Conservation (phyloP, 768 basidiomycete species). For the Suillus cothurnatus region DNA sequence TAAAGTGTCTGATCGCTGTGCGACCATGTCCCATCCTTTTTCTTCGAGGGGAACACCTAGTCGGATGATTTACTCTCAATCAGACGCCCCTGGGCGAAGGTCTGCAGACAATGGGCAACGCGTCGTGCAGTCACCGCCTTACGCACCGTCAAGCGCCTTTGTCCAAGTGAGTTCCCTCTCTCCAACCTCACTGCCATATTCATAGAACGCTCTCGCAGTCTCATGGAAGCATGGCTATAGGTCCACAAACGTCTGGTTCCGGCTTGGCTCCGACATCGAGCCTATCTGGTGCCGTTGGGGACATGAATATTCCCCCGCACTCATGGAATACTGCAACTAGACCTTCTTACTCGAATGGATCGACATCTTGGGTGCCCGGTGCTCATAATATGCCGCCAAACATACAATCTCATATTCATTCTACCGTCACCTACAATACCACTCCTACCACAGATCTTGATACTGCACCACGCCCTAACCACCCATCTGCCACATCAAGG, state of each 20-base stretch:
- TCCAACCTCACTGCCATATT: constrained; percentile 2
- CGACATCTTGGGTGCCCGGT: constrained; percentile 11
- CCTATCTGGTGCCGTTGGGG: constrained; percentile 67
- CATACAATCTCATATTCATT: constrained; percentile 27
- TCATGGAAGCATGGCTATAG: constrained; percentile 21
- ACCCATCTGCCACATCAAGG: constrained; percentile 21
- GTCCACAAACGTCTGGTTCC: constrained; percentile 41
- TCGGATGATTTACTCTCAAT: constrained; percentile 32
- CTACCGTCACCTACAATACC: constrained; percentile 26
- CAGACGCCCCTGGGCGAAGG: constrained; percentile 39
- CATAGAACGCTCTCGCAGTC: constrained; percentile 19
- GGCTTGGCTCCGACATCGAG: constrained; percentile 47
- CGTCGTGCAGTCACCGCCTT: constrained; percentile 29
- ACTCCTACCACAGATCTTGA: constrained; percentile 22
- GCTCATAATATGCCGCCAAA: constrained; percentile 14
- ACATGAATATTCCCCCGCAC: constrained; percentile 43
- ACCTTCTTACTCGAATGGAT: constrained; percentile 19
- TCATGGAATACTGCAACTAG: constrained; percentile 27
- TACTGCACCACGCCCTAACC: constrained; percentile 21
- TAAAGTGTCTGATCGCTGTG: constrained; percentile 32
- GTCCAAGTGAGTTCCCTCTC: constrained; percentile 37
- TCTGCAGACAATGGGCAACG: constrained; percentile 42
- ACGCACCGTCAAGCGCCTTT: constrained; percentile 35
- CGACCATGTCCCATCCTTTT: constrained; percentile 16
- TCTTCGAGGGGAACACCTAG: constrained; percentile 29